A percentile compares a stretch with the other conserved stretches of the same genome.
These are phyloP conservation scores for Perilla frutescens DNA, from an alignment of 257 asterid species.

Conservation along the genomic window DNA sequence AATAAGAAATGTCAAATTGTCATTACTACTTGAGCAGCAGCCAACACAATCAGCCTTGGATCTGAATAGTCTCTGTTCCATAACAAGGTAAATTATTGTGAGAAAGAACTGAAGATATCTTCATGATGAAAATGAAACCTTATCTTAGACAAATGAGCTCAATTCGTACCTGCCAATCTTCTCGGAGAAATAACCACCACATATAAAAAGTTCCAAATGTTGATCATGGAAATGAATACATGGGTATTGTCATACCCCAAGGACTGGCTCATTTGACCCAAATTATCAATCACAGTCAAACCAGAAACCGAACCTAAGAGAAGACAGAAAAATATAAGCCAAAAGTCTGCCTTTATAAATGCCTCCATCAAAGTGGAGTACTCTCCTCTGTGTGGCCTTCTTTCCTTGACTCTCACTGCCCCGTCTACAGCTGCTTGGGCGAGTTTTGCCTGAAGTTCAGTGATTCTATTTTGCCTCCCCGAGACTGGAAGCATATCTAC, in stretches of 20 bases:
- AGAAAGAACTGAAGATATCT: too few species aligned
- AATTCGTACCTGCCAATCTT: slow-evolving; percentile 52
- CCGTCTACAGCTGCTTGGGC: slow-evolving; percentile 74
- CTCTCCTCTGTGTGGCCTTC: slow-evolving; percentile 67
- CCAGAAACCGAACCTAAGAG: slow-evolving; percentile 66
- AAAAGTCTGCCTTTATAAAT: slow-evolving; percentile 55
- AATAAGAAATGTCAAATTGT: slow-evolving; percentile 82
- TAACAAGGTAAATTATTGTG: not conserved
- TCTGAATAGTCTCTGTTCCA: slow-evolving; percentile 71
- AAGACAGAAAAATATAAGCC: slow-evolving; percentile 63
- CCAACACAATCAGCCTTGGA: slow-evolving; percentile 83
- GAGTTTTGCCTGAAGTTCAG: slow-evolving; percentile 54
- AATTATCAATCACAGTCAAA: slow-evolving; percentile 62
- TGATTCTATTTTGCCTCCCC: slow-evolving; percentile 59
- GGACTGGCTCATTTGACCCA: slow-evolving; percentile 66
- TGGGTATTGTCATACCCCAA: slow-evolving; percentile 54
- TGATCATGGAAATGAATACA: slow-evolving; percentile 62
- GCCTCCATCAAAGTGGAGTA: slow-evolving; percentile 62
- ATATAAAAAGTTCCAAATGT: slow-evolving; percentile 67
- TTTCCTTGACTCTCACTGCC: slow-evolving; percentile 55
- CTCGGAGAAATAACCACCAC: slow-evolving; percentile 66
- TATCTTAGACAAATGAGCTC: not conserved
- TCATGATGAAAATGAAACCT: slow-evolving; percentile 5
- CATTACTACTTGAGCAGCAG: slow-evolving; percentile 77
- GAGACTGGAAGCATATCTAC: slow-evolving; percentile 55